These are phyloP conservation scores for Bromus sterilis DNA, from an alignment of 176 grass and related monocot species.

Conservation along the genomic window DNA sequence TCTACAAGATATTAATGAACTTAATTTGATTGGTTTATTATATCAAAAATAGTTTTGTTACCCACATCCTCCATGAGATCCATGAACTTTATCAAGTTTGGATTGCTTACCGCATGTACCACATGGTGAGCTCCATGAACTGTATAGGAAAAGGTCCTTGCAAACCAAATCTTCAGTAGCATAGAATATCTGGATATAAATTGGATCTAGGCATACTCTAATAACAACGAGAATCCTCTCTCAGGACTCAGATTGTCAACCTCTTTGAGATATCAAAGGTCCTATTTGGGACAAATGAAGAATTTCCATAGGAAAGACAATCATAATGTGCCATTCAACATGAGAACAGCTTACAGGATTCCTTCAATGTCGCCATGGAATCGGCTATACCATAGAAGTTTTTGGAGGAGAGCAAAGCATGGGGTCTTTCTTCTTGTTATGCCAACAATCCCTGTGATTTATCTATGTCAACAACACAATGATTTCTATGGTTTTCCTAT, in stretches of 20 bases:
- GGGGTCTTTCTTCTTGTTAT: too few species aligned
- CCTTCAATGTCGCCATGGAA: background rate
- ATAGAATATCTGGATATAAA: background rate
- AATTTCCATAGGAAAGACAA: background rate
- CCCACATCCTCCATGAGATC: background rate
- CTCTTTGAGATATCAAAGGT: background rate
- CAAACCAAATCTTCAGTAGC: background rate
- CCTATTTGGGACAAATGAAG: background rate
- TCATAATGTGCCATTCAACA: background rate
- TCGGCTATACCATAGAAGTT: too few species aligned
- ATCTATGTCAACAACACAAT: background rate
- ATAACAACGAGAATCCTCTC: background rate
- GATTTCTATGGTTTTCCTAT: too few species aligned
- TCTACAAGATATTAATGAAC: constrained; percentile 1
- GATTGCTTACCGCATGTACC: too few species aligned
- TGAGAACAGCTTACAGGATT: background rate
- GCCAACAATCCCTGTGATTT: background rate
- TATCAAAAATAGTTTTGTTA: background rate
- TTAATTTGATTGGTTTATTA: background rate
- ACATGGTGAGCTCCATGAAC: too few species aligned
- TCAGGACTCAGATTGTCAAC: background rate
- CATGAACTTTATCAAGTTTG: too few species aligned
- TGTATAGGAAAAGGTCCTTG: background rate
- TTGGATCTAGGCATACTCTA: background rate
- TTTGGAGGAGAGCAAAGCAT: too few species aligned